Percentiles rank a stretch among this genome's conserved stretches.
Evolutionary conservation across 1,284 basidiomycete genomes (phyloP).

Genomic region (Heterobasidion parviporum): DNA sequence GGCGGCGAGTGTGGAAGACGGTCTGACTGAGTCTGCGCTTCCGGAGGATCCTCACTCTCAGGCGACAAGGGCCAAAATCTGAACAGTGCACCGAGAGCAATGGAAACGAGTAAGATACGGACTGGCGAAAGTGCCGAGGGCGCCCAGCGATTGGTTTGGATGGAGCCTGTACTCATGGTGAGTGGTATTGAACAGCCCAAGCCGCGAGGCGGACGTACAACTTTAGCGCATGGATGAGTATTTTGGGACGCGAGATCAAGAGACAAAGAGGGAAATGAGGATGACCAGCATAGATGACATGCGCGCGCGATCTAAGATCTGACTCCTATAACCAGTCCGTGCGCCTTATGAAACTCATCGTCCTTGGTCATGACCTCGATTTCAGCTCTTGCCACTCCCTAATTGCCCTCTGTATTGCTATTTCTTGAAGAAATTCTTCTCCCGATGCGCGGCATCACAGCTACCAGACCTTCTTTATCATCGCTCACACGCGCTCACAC

Average conservation of each 20-base stretch:
- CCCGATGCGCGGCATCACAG: neutral
- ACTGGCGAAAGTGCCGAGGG: neutral
- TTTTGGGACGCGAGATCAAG: too few species aligned
- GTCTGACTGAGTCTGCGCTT: neutral
- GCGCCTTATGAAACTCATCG: neutral
- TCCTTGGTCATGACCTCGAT: neutral
- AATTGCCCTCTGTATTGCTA: too few species aligned
- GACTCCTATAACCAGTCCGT: neutral
- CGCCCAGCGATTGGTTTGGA: neutral
- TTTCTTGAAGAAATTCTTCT: neutral
- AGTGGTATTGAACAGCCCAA: neutral
- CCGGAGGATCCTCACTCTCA: neutral
- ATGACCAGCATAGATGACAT: too few species aligned
- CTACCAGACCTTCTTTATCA: neutral
- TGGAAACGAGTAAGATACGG: neutral
- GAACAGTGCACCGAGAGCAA: neutral
- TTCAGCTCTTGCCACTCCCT: too few species aligned
- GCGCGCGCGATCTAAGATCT: neutral
- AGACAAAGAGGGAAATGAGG: too few species aligned
- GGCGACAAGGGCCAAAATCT: neutral
- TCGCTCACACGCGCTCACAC: neutral
- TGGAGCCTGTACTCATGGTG: neutral
- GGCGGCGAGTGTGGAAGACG: constrained; percentile 5
- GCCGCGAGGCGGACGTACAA: neutral
- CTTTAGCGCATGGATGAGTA: too few species aligned